Evolutionary conservation across 2,329 filamentous ascomycete genomes (phyloP), one percentile per base, ranked within the genome.

Genomic region (Xylaria sp.): DNA sequence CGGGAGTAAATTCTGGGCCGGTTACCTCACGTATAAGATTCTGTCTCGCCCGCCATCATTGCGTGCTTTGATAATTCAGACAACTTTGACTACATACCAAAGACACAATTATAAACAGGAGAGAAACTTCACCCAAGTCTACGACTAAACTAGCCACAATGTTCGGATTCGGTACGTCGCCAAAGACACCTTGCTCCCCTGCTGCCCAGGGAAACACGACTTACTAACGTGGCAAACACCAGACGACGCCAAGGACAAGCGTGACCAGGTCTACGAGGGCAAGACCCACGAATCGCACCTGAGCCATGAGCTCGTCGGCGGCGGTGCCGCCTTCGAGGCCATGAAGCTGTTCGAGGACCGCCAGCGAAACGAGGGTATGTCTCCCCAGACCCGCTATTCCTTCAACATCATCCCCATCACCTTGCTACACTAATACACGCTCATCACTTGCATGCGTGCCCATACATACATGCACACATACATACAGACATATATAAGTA

Each of bases 341-440:
- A 89, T 93, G 82, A 91, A 91, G 79, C 77, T 86, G 19, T 92
- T 86, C 66, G 89, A 92, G 75, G 86, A 92, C 72, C 78, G 83
- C 65, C 88, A 92, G 76, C 86, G 88, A 66, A 78, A 75, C 52
- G 78, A 90, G 70, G 89, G 86, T 85, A 76, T 21, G 76, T 66
- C 45, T 18, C n/a, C 39, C 11, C 11, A 3, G 19, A n/a, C 19
- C 34, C 24, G 24, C 19, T 18, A 44, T 26, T 41, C 34, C 21
- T 22, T 18, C 21, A 48, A 24, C 21, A 20, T 13, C n/a, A n/a
- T n/a, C n/a, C n/a, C n/a, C n/a, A n/a, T n/a, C n/a, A n/a, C n/a
- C n/a, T n/a, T n/a, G n/a, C n/a, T 20, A 44, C 46, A 19, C 16
- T 21, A 34, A 34, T 24, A 26, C 16, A 5, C 19, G 18, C 22